These are phyloP conservation scores for Heritiera fomes DNA, from an alignment of 345 rosid species.

Conservation along the genomic window DNA sequence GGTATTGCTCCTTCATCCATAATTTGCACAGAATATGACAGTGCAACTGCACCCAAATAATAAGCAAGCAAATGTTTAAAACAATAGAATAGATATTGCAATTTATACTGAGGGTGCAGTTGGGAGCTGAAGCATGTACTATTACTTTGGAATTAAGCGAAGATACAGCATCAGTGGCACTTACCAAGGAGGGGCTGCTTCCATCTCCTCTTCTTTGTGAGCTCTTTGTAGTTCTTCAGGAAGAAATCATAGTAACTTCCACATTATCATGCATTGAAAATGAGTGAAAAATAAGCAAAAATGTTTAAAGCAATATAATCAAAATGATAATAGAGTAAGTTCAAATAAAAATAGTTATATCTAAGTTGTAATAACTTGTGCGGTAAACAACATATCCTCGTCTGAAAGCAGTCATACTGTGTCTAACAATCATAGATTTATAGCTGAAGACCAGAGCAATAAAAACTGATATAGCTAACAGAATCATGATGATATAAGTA, in stretches of 20 bases:
- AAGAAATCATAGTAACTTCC: conserved; percentile 80
- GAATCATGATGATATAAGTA: neutral
- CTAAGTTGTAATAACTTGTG: neutral
- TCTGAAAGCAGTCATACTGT: neutral
- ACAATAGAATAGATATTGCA: neutral
- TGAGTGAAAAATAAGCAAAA: neutral
- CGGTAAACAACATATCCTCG: neutral
- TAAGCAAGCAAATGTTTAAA: conserved; percentile 2
- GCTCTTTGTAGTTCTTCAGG: conserved; percentile 67
- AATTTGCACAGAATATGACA: conserved; percentile 83
- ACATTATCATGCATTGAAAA: neutral
- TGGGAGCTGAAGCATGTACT: neutral
- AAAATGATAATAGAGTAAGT: neutral
- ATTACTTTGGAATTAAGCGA: neutral
- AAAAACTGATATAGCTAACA: neutral
- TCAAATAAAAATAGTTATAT: neutral
- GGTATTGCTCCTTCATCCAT: conserved; percentile 68
- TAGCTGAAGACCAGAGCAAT: neutral
- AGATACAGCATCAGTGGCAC: neutral
- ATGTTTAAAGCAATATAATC: neutral
- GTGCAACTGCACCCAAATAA: conserved; percentile 60
- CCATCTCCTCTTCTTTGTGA: conserved; percentile 72
- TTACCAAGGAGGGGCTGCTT: conserved; percentile 74
- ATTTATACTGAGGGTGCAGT: neutral
- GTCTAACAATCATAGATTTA: neutral